Percentiles rank a stretch among this genome's conserved stretches.
Conservation (phyloP, 2,329 filamentous ascomycete species). For the Microdochium nivale region DNA sequence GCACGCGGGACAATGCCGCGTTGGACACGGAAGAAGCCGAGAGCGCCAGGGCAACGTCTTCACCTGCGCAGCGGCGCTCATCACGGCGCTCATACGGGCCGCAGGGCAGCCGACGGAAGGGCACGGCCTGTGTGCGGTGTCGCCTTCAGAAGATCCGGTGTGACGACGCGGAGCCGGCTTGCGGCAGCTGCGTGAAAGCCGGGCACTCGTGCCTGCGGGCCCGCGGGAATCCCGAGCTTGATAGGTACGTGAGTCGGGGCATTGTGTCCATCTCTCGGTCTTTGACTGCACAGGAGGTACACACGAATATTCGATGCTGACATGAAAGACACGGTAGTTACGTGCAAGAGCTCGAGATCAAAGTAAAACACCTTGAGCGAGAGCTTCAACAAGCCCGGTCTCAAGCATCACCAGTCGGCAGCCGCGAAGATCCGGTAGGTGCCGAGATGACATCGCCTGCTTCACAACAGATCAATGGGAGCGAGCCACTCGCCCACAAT, state of each 20-base stretch:
- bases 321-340: neutral
- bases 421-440: conserved; percentile 4
- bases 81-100: neutral
- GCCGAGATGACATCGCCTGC: conserved; percentile 1
- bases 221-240: conserved; percentile 6
- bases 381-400: neutral
- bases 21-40: too few species aligned
- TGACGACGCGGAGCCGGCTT: conserved; percentile 18
- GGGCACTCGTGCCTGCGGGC: conserved; percentile 18
- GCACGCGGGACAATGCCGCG: too few species aligned
- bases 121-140: conserved; percentile 21
- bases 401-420: conserved; percentile 6
- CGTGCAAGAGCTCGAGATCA: neutral
- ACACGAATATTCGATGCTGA: neutral
- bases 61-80: neutral
- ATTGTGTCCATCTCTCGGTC: conserved; percentile 4
- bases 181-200: conserved; percentile 19
- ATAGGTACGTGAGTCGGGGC: conserved; percentile 5
- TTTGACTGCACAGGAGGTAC: conserved; percentile 7
- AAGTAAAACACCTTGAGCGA: neutral
- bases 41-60: neutral
- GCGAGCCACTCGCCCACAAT: conserved; percentile 14
- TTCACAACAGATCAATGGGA: conserved; percentile 7
- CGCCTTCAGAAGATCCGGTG: conserved; percentile 23
- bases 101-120: conserved; percentile 12